These are phyloP conservation scores for Creolimax fragrantissima DNA, from an alignment of 78 protist genomes.

Conservation along the genomic window DNA sequence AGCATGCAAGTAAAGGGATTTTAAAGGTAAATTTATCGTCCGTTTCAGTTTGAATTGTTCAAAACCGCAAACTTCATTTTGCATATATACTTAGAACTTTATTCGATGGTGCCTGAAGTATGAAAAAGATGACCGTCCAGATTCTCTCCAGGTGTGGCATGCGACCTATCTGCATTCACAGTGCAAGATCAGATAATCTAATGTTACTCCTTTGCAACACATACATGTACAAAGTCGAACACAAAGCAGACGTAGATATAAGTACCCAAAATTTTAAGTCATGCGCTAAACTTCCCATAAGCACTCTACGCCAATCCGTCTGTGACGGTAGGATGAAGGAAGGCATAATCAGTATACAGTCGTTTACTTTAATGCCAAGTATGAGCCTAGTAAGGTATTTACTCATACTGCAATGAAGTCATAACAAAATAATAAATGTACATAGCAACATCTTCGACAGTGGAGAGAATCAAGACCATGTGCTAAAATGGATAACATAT, in stretches of 20 bases:
- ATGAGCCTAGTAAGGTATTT: no score
- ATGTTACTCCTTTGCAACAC: neutral
- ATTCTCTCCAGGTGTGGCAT: neutral
- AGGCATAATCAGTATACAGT: neutral
- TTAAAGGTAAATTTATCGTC: no score
- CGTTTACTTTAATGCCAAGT: neutral
- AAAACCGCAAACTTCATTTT: neutral
- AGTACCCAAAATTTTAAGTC: neutral
- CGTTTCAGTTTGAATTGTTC: no score
- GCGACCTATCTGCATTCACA: constrained; percentile 22
- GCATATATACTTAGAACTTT: constrained; percentile 25
- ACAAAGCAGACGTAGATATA: neutral
- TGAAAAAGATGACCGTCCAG: constrained; percentile 33
- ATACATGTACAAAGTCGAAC: neutral
- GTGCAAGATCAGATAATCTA: neutral
- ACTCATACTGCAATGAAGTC: no score
- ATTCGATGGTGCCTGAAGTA: constrained; percentile 39
- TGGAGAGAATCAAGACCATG: no score
- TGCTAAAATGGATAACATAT: no score
- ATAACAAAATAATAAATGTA: no score
- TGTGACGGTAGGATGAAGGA: neutral
- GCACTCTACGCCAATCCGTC: neutral
- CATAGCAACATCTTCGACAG: no score
- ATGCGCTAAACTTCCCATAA: neutral
- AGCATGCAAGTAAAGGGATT: neutral